Conservation (phyloP, 116 monocot genomes). For the Thalassia testudinum region DNA sequence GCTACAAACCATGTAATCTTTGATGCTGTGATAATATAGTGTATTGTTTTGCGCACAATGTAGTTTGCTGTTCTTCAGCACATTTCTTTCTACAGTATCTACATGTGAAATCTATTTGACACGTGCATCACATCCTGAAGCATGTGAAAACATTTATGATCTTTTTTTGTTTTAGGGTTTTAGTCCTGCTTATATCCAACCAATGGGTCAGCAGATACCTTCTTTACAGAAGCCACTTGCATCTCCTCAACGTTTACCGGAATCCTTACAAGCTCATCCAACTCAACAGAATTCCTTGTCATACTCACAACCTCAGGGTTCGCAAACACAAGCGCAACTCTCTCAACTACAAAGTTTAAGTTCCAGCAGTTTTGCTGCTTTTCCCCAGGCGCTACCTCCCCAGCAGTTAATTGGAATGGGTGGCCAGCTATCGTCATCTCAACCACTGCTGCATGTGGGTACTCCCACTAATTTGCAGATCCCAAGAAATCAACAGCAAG, state of each 20-base stretch:
- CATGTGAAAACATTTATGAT: constrained; percentile 2
- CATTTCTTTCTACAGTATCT: neutral
- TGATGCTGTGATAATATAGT: no score
- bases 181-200: constrained; percentile 28
- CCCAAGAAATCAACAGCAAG: constrained; percentile 27
- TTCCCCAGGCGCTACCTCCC: constrained; percentile 21
- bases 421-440: constrained; percentile 31
- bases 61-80: no score
- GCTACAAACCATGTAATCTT: no score
- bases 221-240: constrained; percentile 39
- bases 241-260: constrained; percentile 31
- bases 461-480: constrained; percentile 24
- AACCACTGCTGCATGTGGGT: constrained; percentile 33
- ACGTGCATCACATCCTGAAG: no score
- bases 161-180: constrained; percentile 25
- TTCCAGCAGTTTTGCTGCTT: constrained; percentile 22
- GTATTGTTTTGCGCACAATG: no score
- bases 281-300: constrained; percentile 20
- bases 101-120: no score
- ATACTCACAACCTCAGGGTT: constrained; percentile 22
- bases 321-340: constrained; percentile 34
- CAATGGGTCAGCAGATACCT: constrained; percentile 46
- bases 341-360: constrained; percentile 42
- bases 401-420: constrained; percentile 29
- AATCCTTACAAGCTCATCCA: constrained; percentile 28